Base-by-base conservation (phyloP, 176 grass and related monocot genomes). In the Aegilops umbellulata region DNA sequence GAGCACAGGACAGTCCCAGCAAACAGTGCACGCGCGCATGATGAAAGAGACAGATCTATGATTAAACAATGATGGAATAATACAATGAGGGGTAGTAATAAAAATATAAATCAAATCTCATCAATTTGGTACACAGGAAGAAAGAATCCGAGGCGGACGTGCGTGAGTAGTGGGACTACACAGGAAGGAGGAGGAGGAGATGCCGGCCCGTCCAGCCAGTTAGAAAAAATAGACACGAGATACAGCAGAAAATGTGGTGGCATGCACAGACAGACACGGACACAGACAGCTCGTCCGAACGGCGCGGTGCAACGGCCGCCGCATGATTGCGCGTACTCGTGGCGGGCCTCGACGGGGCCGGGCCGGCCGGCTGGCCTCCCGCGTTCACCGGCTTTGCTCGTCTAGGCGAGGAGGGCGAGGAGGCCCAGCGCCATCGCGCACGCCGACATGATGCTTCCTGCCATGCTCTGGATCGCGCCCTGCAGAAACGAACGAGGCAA, bases 51-150 rank as follows among this genome's bases (percentile, higher is more conserved):
- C 82, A 78, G 71, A 88, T 85, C 70, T 64, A 64, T 53, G 44
- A 84, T 67, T 58, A 65, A 68, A 42, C 26, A 69, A n/a, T 10
- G 77, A 7, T 80, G 80, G 81, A 36, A 89, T 75, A 82, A 80
- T 86, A 69, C 83, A 89, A 26, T 80, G 79, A 27, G 2, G 53
- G 53, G 53, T 47, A 53, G 41, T 74, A 74, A 62, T 55, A 71
- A 83, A 87, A 46, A 72, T 90, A 90, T 84, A 75, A 87, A 86
- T 81, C 80, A 81, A 88, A 91, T 86, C 82, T 83, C 84, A 22
- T 58, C 53, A 82, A 84, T 76, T 7, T 72, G 75, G 32, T 46
- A 42, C 57, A 83, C 49, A 74, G 68, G 22, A 62, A 38, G 75
- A 68, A 69, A 81, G 81, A 91, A 84, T 91, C 89, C 81, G 38